Percentiles rank a stretch among this genome's conserved stretches.
phyloP scores from a whole-genome alignment of 495 filamentous ascomycete species.

The Choiromyces venosus region DNA sequence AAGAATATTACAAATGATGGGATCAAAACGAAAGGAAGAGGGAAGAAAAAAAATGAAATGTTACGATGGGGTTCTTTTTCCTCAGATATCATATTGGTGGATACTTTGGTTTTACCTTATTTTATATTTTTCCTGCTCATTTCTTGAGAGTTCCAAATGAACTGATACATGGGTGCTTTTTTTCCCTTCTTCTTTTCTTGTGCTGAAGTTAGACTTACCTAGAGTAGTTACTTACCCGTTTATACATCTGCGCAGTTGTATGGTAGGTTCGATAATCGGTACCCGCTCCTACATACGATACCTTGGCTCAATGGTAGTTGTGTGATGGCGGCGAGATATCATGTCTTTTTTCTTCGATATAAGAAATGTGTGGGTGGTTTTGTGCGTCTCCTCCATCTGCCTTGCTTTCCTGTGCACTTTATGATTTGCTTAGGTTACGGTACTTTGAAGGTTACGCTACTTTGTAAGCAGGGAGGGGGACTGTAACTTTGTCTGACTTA shows the following conservation, averaged over 20 bases:
- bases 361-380: not conserved
- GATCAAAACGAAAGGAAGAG: no score
- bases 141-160: no score
- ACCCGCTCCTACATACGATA: not conserved
- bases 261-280: not conserved
- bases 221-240: no score
- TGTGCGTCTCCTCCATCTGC: not conserved
- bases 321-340: not conserved
- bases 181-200: not conserved
- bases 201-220: no score
- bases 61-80: not conserved
- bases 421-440: not conserved
- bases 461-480: no score
- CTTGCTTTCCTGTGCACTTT: not conserved
- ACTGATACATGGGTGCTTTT: no score
- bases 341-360: not conserved
- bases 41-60: constrained; percentile 1
- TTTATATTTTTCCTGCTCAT: not conserved
- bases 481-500: not conserved
- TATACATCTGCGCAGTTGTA: not conserved
- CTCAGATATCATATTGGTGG: not conserved
- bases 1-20: no score
- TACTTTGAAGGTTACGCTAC: not conserved
- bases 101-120: not conserved
- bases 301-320: not conserved